Evolutionary conservation across 179 eudicot genomes (phyloP), one percentile per base, ranked within the genome.

Genomic region (Beta corolliflora): DNA sequence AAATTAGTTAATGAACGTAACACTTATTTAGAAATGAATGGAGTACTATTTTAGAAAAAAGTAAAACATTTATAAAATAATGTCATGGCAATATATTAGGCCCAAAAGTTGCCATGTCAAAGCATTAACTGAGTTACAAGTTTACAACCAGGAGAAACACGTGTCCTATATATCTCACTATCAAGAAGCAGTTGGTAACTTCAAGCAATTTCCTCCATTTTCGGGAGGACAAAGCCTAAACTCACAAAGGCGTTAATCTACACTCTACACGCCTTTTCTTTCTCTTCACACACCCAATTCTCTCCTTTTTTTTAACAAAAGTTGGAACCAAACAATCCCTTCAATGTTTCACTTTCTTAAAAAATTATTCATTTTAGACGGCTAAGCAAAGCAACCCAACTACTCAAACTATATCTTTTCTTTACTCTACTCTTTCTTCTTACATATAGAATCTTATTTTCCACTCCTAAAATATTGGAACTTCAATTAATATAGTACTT

Each of bases 151-250:
- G 11, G 12, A 5, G 0, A n/a, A 64, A 23, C 68, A 53, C 82
- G 61, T 79, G 75, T 55, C 23, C 66, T 3, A 5, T 61, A 63
- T n/a, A 64, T 48, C 5, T 78, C 80, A 67, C 60, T n/a, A 19
- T 70, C 85, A 19, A 60, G 15, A 58, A 70, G 82, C 36, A 73
- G 78, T 79, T 59, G 16, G 56, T 48, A 48, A 45, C 79, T 86
- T 86, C 72, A 83, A 86, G 86, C 86, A 83, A 86, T 52, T 81
- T 77, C 82, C 68, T 36, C 18, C 8, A 13, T n/a, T 31, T n/a
- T 25, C 1, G 14, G 0, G 6, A 59, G 29, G 10, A 52, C 48
- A 60, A 61, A 19, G 12, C 44, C 29, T 46, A 46, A 78, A 66
- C 29, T 67, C 29, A 67, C 31, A 48, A 48, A 0, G 0, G 8